Evolutionary conservation across 1,284 basidiomycete genomes (phyloP), one percentile per base, ranked within the genome.

Genomic region (Ganoderma meredithae): DNA sequence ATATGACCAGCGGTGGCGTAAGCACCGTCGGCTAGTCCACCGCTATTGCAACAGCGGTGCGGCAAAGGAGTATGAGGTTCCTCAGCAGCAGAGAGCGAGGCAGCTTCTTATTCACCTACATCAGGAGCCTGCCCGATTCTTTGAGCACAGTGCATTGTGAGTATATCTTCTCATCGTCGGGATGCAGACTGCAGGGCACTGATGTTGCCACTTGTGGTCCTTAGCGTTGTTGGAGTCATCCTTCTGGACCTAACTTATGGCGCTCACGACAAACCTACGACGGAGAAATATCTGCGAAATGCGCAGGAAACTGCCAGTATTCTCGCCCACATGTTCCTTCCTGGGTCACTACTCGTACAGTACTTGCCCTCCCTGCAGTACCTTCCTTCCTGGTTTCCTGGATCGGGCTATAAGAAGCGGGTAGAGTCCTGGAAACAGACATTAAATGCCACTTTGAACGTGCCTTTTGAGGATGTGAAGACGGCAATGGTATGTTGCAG

Each of bases 1-100:
- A 39, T 84, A 85, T 62, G 79, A 80, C 1, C 74, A 81, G 6
- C 69, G 68, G 60, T 86, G 83, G 84, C 79, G 81, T n/a, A 63
- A 71, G 1, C 79, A 82, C 43, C 75, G 82, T 39, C 76, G 76
- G 49, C 66, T 81, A 17, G 78, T 81, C 47, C 80, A 83, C 33
- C 60, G 49, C 9, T 60, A 68, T 60, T 47, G 44, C 19, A n/a
- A 47, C 6, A 47, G 44, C 19, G 19, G 44, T 7, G 19, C 19
- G 19, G 19, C 44, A 6, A 47, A 47, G 44, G 19, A 47, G 44
- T 47, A 47, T n/a, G 19, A 47, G 19, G 7, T 9, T 6, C 44
- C n/a, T 9, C 44, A 47, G 19, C 44, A 47, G 44, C 44, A 9
- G 6, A 47, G 10, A n/a, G 44, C 44, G 44, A 47, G 44, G 19